These are phyloP conservation scores for Plantago coronopus DNA, from an alignment of 305 asterid genomes.

Conservation along the genomic window DNA sequence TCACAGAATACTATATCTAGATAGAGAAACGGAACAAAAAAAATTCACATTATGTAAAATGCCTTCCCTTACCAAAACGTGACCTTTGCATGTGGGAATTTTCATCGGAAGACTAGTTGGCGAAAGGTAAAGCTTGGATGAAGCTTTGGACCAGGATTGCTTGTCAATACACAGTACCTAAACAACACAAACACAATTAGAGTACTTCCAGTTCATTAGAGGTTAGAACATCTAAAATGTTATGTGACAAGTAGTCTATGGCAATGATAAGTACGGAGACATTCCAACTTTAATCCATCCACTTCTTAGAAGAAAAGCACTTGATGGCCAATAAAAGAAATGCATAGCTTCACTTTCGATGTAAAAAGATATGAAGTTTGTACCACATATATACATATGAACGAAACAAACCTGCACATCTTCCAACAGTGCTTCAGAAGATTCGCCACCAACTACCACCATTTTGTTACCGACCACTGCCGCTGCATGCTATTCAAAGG, in stretches of 20 bases:
- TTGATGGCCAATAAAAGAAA: too few species aligned
- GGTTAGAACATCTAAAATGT: conserved; percentile 2
- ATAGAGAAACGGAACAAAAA: conserved; percentile 12
- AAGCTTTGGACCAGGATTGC: conserved; percentile 77
- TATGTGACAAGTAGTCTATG: background rate
- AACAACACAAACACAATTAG: conserved; percentile 14
- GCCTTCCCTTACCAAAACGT: conserved; percentile 62
- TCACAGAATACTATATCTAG: too few species aligned
- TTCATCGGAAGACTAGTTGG: conserved; percentile 86
- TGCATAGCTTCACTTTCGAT: too few species aligned
- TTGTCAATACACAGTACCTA: conserved; percentile 86
- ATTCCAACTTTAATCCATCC: too few species aligned
- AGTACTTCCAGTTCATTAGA: conserved; percentile 17
- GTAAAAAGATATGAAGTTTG: too few species aligned
- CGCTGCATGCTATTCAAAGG: conserved; percentile 75
- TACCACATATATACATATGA: background rate
- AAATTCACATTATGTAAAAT: background rate
- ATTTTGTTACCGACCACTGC: conserved; percentile 91
- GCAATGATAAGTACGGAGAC: too few species aligned
- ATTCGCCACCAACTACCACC: conserved; percentile 98
- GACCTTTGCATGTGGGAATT: conserved; percentile 99
- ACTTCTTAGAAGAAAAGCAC: too few species aligned
- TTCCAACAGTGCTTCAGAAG: conserved; percentile 70
- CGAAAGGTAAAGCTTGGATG: conserved; percentile 88
- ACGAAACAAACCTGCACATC: conserved; percentile 72